These are phyloP conservation scores for Rhodotorula sp. DNA, from an alignment of 1,284 basidiomycete genomes.

Conservation along the genomic window DNA sequence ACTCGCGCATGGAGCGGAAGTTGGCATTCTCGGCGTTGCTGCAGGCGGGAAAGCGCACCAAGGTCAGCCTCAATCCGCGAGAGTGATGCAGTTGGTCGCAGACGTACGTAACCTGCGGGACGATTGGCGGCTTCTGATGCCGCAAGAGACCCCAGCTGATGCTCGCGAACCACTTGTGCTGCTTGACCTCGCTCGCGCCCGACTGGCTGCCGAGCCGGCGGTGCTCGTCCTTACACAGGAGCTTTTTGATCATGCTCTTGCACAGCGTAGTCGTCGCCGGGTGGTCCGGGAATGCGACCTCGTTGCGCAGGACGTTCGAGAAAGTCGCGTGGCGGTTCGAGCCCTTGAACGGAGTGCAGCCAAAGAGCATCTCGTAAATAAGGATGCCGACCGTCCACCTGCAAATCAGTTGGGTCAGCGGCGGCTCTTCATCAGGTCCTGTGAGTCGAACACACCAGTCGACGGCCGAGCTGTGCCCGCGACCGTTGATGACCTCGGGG, in stretches of 20 bases:
- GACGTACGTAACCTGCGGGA: constrained; percentile 49
- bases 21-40: constrained; percentile 59
- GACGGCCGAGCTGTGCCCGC: constrained; percentile 96
- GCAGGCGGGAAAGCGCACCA: neutral
- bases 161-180: constrained; percentile 96
- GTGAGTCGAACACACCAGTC: constrained; percentile 74
- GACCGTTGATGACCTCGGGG: constrained; percentile 79
- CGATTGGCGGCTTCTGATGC: constrained; percentile 83
- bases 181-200: constrained; percentile 97
- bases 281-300: constrained; percentile 83
- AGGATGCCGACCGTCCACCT: constrained; percentile 89
- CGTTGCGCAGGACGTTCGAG: constrained; percentile 84
- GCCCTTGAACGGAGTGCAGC: constrained; percentile 91
- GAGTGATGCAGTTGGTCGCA: neutral
- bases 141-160: constrained; percentile 96
- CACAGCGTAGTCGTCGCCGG: constrained; percentile 81
- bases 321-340: constrained; percentile 92
- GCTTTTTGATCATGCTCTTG: constrained; percentile 81
- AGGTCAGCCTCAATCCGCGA: neutral
- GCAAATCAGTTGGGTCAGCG: neutral
- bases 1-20: constrained; percentile 87
- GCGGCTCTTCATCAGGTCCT: neutral
- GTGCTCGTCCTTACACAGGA: constrained; percentile 91
- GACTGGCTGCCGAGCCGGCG: constrained; percentile 84
- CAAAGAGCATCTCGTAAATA: constrained; percentile 94